phyloP scores from a whole-genome alignment of 306 rosid genomes.

The Nissolia schottii region DNA sequence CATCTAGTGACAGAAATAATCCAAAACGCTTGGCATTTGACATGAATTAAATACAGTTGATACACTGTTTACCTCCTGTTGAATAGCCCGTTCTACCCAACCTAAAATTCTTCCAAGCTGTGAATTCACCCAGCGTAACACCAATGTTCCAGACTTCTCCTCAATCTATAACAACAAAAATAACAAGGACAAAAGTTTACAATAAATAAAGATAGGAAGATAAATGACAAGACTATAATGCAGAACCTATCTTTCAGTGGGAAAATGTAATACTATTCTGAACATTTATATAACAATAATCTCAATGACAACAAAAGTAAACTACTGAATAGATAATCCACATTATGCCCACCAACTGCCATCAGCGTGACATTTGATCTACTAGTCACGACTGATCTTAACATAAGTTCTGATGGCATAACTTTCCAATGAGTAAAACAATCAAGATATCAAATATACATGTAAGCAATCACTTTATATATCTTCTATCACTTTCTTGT shows the following conservation, averaged over 20 bases:
- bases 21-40: conserved; percentile 10
- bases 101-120: conserved; percentile 91
- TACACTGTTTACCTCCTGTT: conserved; percentile 66
- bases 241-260: neutral
- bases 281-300: neutral
- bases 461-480: neutral
- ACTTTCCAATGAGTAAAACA: neutral
- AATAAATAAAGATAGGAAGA: neutral
- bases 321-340: neutral
- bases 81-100: conserved; percentile 92
- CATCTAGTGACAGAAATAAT: conserved; percentile 13
- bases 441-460: conserved; percentile 15
- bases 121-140: conserved; percentile 94
- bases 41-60: neutral
- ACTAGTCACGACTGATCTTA: conserved; percentile 12
- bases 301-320: conserved; percentile 11
- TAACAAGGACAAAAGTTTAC: conserved; percentile 4
- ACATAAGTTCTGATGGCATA: neutral
- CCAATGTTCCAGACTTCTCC: conserved; percentile 90
- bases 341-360: conserved; percentile 14
- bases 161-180: conserved; percentile 58
- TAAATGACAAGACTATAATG: conserved; percentile 2
- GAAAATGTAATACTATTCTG: neutral
- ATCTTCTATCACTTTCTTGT: neutral
- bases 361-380: neutral